Base-by-base conservation (phyloP, 2,329 filamentous ascomycete genomes). In the Knoxdaviesia capensis region DNA sequence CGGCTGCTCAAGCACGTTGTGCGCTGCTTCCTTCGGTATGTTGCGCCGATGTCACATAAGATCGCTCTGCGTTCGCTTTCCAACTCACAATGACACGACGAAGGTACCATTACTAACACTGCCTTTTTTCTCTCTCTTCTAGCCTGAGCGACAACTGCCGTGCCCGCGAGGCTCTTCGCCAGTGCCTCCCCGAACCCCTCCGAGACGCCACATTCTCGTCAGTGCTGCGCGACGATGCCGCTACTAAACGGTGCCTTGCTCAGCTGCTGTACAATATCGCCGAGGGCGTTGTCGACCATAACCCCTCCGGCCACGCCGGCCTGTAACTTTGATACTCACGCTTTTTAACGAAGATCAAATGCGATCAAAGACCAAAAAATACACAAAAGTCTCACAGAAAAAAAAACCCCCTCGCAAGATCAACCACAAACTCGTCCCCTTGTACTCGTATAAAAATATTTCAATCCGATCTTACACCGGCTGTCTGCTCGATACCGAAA, bases 141-240 rank as follows among this genome's bases (percentile, higher is more conserved):
- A 94, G 86, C 46, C 68, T 98, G 39, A 94, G 86, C 53, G 90
- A 98, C 57, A 98, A 98, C 54, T 88, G 88, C 46, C 80, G 90
- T 46, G 90, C 90, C 44, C 81, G 90, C 32, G 90, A 98, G 59
- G 90, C 90, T 38, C 72, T 98, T 28, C 77, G 90, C 36, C 90
- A 98, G 60, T 98, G 90, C 55, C 78, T 98, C 8, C 90, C 90
- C 0, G 90, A 98, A 54, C 90, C 90, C n/a, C 77, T 98, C n/a
- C 81, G 90, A 39, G 90, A 98, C 57, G 87, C 88, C 6, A 98
- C 90, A 2, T 98, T 98, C 59, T 93, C 86, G 6, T 88, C 87
- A 0, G 90, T 98, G 38, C 77, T 98, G 33, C 82, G 90, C 45
- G 90, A 98, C 54, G 90, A 98, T 55, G 90, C 90, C 9, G 90